Percentiles rank a stretch among this genome's conserved stretches.
These are phyloP conservation scores for Quercus gilva DNA, from an alignment of 306 rosid genomes.

Conservation along the genomic window DNA sequence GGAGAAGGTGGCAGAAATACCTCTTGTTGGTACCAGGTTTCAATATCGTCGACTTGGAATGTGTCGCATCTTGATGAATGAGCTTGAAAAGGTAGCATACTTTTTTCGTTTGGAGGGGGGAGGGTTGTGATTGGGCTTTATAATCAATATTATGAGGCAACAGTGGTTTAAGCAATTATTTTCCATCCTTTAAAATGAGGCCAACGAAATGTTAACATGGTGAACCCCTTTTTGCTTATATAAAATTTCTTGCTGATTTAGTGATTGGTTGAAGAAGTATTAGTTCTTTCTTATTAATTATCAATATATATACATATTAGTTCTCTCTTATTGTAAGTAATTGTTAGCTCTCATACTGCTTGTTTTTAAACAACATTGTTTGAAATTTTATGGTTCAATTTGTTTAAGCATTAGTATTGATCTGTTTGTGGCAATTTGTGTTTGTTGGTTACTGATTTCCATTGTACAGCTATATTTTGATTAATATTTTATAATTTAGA, in stretches of 20 bases:
- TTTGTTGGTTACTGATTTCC: neutral
- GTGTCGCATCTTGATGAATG: constrained; percentile 77
- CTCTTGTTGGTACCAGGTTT: constrained; percentile 75
- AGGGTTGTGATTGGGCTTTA: too few relatives aligned
- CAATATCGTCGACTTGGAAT: constrained; percentile 82
- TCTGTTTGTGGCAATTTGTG: neutral
- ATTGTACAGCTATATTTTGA: neutral
- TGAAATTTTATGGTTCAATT: neutral
- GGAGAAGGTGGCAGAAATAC: constrained; percentile 79
- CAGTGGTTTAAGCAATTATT: too few relatives aligned
- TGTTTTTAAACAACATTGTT: neutral
- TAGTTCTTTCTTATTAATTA: neutral
- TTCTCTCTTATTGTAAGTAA: neutral
- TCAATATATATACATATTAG: too few relatives aligned
- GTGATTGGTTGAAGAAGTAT: neutral
- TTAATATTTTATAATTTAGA: neutral
- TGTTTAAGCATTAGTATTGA: neutral
- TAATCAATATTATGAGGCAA: too few relatives aligned
- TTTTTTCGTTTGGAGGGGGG: neutral
- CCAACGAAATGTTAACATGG: too few relatives aligned
- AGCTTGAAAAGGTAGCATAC: constrained; percentile 72
- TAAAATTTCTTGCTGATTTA: neutral
- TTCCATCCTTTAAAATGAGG: too few relatives aligned
- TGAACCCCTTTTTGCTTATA: too few relatives aligned
- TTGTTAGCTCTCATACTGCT: neutral